Evolutionary conservation across 768 basidiomycete genomes (phyloP), one percentile per base, ranked within the genome.

Genomic region (Amylocystis lapponica): DNA sequence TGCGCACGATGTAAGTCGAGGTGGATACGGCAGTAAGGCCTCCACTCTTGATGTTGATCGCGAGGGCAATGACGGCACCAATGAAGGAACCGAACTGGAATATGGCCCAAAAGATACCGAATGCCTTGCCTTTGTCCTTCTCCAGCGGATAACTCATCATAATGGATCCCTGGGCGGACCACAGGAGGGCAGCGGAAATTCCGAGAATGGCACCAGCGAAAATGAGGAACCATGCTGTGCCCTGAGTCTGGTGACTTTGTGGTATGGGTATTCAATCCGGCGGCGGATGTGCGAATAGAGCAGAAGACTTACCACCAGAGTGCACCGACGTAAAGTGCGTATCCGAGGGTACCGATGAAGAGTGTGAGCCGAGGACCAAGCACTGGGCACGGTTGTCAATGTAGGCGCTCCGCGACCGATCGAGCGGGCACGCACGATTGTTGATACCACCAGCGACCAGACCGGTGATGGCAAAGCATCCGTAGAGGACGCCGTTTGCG

Each of bases 71-170:
- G 46, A 69, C 45, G 11, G 66, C 54, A 17, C 71, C 71, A 40
- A 74, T 66, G 55, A 72, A 59, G 27, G 67, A 57, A 38, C 71
- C 71, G 39, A 65, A 57, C 47, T 71, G 63, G 64, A 71, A 70
- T 49, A 71, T 66, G 26, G 64, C 67, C 77, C 77, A 78, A 60
- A 78, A 78, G 37, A 78, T 48, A 25, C 65, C 66, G 46, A 78
- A 76, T 14, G 66, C 67, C 46, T 61, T 62, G 12, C 77, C 77
- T 52, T 78, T 78, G 52, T 78, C 71, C 40, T 75, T 72, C 49
- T 78, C 77, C 2, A 72, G 65, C 4, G 77, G 76, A 46, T 78
- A 75, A 6, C 69, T 62, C 73, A 78, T 70, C 76, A 78, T 78
- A 48, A 78, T 61, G 2, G 63, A 43, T 10, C 76, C 76, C 49